Percentiles rank a stretch among this genome's conserved stretches.
phyloP scores from a whole-genome alignment of 192 early-diverging fungal species.

The Pecoramyces ruminantium region DNA sequence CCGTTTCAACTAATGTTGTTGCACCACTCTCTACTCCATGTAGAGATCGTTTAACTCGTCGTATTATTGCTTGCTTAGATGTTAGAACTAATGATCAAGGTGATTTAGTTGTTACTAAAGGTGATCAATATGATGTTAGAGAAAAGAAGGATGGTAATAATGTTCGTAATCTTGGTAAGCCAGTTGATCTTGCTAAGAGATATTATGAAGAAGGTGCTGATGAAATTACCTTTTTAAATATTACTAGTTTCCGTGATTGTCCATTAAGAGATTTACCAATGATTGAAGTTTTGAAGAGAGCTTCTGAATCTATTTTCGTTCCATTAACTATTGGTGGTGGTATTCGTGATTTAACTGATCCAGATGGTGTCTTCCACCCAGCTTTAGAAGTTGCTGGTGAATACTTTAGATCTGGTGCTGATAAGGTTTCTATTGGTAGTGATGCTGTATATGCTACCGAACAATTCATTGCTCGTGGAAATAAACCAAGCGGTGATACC shows the following conservation, averaged over 20 bases:
- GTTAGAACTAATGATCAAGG: slow-evolving; percentile 92
- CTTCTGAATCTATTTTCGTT: slow-evolving; percentile 90
- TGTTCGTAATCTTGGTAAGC: slow-evolving; percentile 93
- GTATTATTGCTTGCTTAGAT: slow-evolving; percentile 94
- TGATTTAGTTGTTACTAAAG: slow-evolving; percentile 97
- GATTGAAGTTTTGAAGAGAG: slow-evolving; percentile 76
- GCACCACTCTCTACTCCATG: neutral
- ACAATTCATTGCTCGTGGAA: slow-evolving; percentile 43
- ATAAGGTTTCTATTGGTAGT: slow-evolving; percentile 97
- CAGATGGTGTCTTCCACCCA: slow-evolving; percentile 48
- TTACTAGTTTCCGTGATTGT: slow-evolving; percentile 87
- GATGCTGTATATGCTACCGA: slow-evolving; percentile 99
- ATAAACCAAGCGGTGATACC: slow-evolving; percentile 40
- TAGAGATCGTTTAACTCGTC: slow-evolving; percentile 53
- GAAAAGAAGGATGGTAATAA: slow-evolving; percentile 39
- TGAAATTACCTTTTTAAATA: slow-evolving; percentile 97
- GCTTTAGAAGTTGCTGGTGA: slow-evolving; percentile 96
- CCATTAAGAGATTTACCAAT: slow-evolving; percentile 86
- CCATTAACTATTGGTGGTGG: slow-evolving; percentile 98
- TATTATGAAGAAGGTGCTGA: slow-evolving; percentile 96
- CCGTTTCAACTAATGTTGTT: neutral
- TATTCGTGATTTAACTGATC: slow-evolving; percentile 80
- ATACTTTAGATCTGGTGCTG: slow-evolving; percentile 97
- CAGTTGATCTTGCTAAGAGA: slow-evolving; percentile 75
- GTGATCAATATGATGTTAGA: slow-evolving; percentile 97